Evolutionary conservation across 371 early-diverging fungal genomes (phyloP), one percentile per base, ranked within the genome.

Genomic region (Circinella umbellata): DNA sequence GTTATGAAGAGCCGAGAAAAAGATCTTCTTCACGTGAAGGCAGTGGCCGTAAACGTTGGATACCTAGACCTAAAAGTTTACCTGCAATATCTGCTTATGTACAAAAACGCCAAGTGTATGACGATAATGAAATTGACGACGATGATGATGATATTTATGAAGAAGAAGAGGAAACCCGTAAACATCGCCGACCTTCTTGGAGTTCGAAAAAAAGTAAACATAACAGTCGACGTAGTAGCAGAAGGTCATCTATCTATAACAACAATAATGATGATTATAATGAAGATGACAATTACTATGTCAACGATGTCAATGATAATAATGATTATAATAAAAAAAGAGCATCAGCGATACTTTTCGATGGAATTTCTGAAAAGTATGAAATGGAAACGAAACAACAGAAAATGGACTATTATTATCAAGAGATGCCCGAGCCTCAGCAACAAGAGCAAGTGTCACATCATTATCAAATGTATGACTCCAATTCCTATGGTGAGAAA

Each of bases 1-100:
- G 57, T 14, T 27, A 27, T 27, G 48, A 46, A 48, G 48, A 48
- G 20, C 11, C 42, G 9, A 15, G 7, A 18, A 57, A 57, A 34
- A 20, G 57, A 10, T 14, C 27, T 0, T 57, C 57, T 1, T 57
- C 57, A 13, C 57, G 57, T 5, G 34, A 51, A 5, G n/a, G 47
- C 3, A 47, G 47, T 20, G 46, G 15, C 5, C 57, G 27, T 27
- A 37, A 36, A 36, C 63, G 38, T 36, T 63, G 67, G 63, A 69
- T 69, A 27, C 53, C 47, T 8, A 38, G 69, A 13, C 69, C 69
- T 1, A 63, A 64, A 48, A 69, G 69, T 14, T 64, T 69, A 47
- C 69, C 69, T 18, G 60, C 69, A 1, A n/a, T 69, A 34, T 17
- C 42, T 63, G 42, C 48, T 11, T 63, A 46, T 42, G 13, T 48